These are phyloP conservation scores for Fusarium transvaalense DNA, from an alignment of 2,329 filamentous ascomycete species.

Conservation along the genomic window DNA sequence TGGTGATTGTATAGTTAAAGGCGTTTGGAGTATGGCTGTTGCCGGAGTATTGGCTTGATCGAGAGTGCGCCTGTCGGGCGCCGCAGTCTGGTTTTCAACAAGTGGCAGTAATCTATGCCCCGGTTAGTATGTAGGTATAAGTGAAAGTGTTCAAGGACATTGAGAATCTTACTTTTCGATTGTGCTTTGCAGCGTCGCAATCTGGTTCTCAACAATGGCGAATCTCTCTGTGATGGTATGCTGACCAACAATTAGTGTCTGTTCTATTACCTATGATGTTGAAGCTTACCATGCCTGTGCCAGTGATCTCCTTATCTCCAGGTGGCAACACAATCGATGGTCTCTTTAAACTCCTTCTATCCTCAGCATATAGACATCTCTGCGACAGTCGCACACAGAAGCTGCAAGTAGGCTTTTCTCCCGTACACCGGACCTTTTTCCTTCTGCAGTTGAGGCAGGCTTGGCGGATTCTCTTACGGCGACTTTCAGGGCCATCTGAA, in stretches of 20 bases:
- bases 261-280: neutral
- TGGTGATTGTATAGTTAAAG: neutral
- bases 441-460: constrained; percentile 26
- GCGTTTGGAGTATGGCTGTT: constrained; percentile 7
- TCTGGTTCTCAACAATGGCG: constrained; percentile 10
- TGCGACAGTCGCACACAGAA: constrained; percentile 22
- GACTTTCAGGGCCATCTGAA: constrained; percentile 21
- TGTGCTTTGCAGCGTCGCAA: constrained; percentile 14
- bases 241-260: neutral
- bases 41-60: neutral
- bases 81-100: neutral
- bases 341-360: constrained; percentile 18
- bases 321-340: neutral
- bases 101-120: neutral
- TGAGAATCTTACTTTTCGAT: neutral
- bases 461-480: constrained; percentile 27
- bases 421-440: constrained; percentile 26
- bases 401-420: constrained; percentile 22
- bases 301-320: neutral
- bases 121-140: neutral
- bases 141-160: fast-evolving
- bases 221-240: constrained; percentile 14
- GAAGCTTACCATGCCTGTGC: constrained; percentile 5
- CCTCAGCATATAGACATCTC: constrained; percentile 18
- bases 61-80: neutral